Conservation (phyloP, 2,329 filamentous ascomycete genomes). For the Fonsecaea pugnacius region DNA sequence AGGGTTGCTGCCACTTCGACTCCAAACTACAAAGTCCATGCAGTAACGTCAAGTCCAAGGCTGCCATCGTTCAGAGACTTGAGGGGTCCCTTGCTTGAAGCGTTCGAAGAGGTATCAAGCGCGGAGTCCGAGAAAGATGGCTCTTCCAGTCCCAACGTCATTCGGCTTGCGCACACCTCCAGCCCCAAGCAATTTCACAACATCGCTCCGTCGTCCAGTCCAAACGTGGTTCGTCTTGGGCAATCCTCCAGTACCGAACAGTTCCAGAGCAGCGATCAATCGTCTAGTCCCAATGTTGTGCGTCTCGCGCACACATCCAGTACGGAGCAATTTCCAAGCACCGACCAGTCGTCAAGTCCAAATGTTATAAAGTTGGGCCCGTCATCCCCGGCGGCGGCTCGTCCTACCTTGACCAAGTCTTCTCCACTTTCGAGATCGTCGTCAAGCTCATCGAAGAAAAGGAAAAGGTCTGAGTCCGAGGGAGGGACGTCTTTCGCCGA, state of each 20-base stretch:
- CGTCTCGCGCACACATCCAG: conserved; percentile 47
- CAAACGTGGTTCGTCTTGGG: conserved; percentile 41
- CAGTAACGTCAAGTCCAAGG: conserved; percentile 29
- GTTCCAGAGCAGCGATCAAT: conserved; percentile 26
- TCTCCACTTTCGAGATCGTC: conserved; percentile 47
- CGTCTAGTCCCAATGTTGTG: conserved; percentile 50
- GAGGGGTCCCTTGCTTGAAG: conserved; percentile 18
- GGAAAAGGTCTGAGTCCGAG: conserved; percentile 32
- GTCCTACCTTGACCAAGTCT: conserved; percentile 39
- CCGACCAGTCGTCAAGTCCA: conserved; percentile 24
- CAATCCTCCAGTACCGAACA: conserved; percentile 43
- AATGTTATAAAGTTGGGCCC: conserved; percentile 46
- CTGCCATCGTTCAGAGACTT: conserved; percentile 23
- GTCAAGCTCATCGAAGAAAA: conserved; percentile 42
- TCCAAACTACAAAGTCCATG: conserved; percentile 34
- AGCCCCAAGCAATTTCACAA: conserved; percentile 36
- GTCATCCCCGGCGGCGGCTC: conserved; percentile 41
- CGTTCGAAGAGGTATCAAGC: conserved; percentile 23
- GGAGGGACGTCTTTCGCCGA: conserved; percentile 24
- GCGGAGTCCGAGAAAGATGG: conserved; percentile 32
- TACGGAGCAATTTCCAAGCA: conserved; percentile 26
- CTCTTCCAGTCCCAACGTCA: conserved; percentile 49
- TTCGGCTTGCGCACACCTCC: conserved; percentile 45
- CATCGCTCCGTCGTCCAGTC: conserved; percentile 18
- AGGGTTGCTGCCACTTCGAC: conserved; percentile 28